Conservation (phyloP, 305 asterid genomes). For the Caryopteris hybrid region DNA sequence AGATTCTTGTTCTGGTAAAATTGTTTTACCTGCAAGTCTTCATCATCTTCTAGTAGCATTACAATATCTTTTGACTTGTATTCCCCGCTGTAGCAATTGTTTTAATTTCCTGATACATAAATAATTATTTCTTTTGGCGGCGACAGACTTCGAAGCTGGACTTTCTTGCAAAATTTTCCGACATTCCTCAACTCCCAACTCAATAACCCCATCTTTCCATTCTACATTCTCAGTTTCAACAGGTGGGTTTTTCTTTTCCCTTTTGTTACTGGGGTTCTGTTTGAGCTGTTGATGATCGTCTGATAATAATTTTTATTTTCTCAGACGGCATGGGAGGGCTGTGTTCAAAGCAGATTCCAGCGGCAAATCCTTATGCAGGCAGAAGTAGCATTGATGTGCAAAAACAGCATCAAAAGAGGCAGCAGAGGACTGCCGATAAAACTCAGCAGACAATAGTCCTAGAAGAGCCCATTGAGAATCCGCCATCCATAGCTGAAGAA, state of each 20-base stretch:
- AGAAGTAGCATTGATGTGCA: conserved; percentile 13
- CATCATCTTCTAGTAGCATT: too few species aligned
- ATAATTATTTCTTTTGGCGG: neutral
- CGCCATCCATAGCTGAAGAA: conserved; percentile 12
- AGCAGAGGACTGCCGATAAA: conserved; percentile 19
- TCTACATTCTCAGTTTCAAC: too few species aligned
- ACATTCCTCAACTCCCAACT: conserved; percentile 15
- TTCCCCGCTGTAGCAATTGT: too few species aligned
- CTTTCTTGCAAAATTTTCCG: neutral
- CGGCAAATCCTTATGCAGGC: conserved; percentile 35
- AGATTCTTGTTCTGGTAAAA: too few species aligned
- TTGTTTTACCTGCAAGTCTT: too few species aligned
- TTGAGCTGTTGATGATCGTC: conserved; percentile 6
- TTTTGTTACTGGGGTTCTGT: neutral
- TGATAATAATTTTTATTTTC: conserved; percentile 12
- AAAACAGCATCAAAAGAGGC: conserved; percentile 19
- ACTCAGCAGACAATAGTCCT: conserved; percentile 3
- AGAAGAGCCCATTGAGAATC: conserved; percentile 16
- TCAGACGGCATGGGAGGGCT: conserved; percentile 28
- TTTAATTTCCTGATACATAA: neutral
- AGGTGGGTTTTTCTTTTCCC: neutral
- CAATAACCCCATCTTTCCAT: neutral
- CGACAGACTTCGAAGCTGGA: conserved; percentile 1
- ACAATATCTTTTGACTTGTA: too few species aligned
- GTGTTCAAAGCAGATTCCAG: conserved; percentile 22